Base-by-base conservation (phyloP, 2,329 filamentous ascomycete genomes). In the Nigrospora sphaerica region DNA sequence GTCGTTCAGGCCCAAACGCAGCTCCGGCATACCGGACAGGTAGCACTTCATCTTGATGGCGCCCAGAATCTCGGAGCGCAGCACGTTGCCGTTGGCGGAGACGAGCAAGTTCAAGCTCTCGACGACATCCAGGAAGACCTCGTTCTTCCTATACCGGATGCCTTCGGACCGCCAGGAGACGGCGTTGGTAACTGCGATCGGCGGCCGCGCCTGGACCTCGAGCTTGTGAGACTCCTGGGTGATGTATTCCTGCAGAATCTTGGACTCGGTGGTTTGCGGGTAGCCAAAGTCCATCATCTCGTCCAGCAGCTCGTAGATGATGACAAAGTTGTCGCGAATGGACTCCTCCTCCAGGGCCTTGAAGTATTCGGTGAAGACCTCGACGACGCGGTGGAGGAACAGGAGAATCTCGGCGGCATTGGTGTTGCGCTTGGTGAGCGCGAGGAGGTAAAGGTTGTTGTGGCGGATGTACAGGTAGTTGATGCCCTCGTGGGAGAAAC, bases 231-330 rank as follows among this genome's bases (percentile, higher is more conserved):
- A 96, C 70, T 98, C 93, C 69, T 98, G 93, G 36, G 93, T 98
- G 65, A 98, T 98, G 73, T 95, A 95, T 74, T 98, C 93, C 69
- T 98, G 93, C 50, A 98, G 74, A 65, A 98, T 98, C 79, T 98
- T 98, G 66, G 83, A 88, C 69, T 98, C 93, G 55, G 93, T 98
- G 11, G 93, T 98, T 68, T 98, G 93, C 6, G 93, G 93, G 67
- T 98, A 96, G 53, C 93, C 93, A 75, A 98, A 98, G 70, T 98
- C 93, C 93, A 98, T 98, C 93, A 98, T 98, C 74, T 98, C 93
- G 64, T 98, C 93, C 52, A 98, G 80, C 51, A 98, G 72, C 70
- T 98, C 93, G 75, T 98, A 98, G 62, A 98, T 98, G 63, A 98
- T 84, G 67, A 98, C 93, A 64, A 98, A 98, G 74, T 98, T 98